phyloP scores from a whole-genome alignment of 495 filamentous ascomycete species.

The Mycothermus thermophilus region DNA sequence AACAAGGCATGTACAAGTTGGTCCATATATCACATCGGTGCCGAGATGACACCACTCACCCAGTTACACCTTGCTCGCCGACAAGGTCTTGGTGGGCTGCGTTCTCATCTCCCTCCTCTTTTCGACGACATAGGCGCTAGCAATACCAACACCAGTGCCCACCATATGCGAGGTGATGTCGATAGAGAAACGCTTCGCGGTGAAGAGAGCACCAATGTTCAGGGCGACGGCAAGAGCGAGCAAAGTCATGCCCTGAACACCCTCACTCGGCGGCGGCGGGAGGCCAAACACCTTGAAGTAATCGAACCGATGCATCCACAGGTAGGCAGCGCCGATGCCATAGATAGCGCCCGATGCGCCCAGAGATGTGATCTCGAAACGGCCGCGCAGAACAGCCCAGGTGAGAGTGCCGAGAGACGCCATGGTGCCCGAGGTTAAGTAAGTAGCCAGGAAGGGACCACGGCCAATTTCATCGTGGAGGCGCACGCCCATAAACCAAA shows the following conservation, averaged over 20 bases:
- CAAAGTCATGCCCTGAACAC: conserved; percentile 36
- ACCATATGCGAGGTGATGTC: conserved; percentile 65
- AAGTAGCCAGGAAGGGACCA: conserved; percentile 69
- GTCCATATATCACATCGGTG: no score
- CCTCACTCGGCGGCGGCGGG: conserved; percentile 35
- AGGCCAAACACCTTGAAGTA: conserved; percentile 38
- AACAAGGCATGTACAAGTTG: no score
- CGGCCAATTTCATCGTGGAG: conserved; percentile 81
- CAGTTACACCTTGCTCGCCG: no score
- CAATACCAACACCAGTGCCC: conserved; percentile 43
- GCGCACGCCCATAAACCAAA: conserved; percentile 36
- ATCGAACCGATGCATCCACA: conserved; percentile 46
- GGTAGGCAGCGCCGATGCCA: conserved; percentile 54
- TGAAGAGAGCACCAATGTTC: conserved; percentile 34
- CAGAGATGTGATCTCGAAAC: conserved; percentile 30
- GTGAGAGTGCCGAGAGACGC: conserved; percentile 51
- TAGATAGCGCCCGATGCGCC: conserved; percentile 65
- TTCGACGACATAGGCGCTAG: conserved; percentile 23
- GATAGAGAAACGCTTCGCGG: conserved; percentile 20
- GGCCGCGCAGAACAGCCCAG: conserved; percentile 37
- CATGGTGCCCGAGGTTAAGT: conserved; percentile 51
- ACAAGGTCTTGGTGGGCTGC: no score
- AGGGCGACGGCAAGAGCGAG: conserved; percentile 31
- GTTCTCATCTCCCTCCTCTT: conserved; percentile 14
- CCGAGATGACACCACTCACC: no score